Evolutionary conservation across 805 yeast genomes (phyloP).

Genomic region (Wickerhamomyces hampshirensis): DNA sequence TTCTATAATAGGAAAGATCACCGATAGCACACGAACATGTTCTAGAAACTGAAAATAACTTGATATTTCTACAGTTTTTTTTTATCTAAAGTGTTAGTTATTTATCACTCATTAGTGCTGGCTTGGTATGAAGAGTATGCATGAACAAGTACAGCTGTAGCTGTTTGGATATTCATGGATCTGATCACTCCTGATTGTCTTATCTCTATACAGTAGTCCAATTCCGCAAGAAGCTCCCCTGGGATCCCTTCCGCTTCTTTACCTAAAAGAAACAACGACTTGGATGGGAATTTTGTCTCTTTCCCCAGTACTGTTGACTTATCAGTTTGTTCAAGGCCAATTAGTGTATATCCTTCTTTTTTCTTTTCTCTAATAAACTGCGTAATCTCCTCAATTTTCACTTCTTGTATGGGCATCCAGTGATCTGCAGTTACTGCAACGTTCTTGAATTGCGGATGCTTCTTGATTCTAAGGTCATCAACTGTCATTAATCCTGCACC

Average conservation of each 20-base stretch:
- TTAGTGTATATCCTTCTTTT: slow-evolving; percentile 78
- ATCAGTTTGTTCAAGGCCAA: slow-evolving; percentile 93
- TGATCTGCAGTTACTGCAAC: slow-evolving; percentile 93
- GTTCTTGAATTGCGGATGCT: slow-evolving; percentile 66
- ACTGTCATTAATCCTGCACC: slow-evolving; percentile 84
- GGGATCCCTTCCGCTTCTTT: slow-evolving; percentile 91
- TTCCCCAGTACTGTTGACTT: slow-evolving; percentile 67
- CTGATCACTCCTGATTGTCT: slow-evolving; percentile 89
- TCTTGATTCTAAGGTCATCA: slow-evolving; percentile 59
- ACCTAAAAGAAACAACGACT: slow-evolving; percentile 75
- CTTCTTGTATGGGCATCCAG: slow-evolving; percentile 94
- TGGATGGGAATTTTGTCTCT: slow-evolving; percentile 68
- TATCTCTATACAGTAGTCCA: slow-evolving; percentile 85
- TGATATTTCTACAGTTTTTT: background rate
- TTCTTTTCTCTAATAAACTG: slow-evolving; percentile 53
- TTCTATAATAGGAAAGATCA: no score
- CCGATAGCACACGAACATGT: no score
- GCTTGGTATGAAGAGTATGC: slow-evolving; percentile 53
- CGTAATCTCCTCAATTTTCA: slow-evolving; percentile 49
- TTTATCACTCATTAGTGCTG: background rate
- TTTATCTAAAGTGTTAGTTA: background rate
- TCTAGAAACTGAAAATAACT: no score
- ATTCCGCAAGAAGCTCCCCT: slow-evolving; percentile 72
- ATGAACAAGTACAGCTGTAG: slow-evolving; percentile 90
- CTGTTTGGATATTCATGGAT: slow-evolving; percentile 96